These are phyloP conservation scores for Naganishia sp. DNA, from an alignment of 1,284 basidiomycete species.

Conservation along the genomic window DNA sequence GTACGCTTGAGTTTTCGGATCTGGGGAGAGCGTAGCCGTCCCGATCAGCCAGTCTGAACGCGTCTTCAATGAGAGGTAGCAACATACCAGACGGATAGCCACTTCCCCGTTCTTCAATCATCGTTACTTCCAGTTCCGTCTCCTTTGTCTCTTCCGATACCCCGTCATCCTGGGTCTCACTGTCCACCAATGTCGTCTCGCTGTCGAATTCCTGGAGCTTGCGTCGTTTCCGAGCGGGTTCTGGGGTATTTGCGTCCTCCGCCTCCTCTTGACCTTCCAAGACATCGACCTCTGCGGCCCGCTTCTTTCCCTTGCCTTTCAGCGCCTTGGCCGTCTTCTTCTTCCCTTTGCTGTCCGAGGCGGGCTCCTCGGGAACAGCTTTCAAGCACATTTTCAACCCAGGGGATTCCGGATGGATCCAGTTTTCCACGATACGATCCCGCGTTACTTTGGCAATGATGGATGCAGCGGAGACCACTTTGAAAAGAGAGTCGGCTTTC, in stretches of 20 bases:
- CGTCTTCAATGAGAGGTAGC: background rate
- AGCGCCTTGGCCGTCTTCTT: conserved; percentile 32
- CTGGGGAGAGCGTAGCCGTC: conserved; percentile 55
- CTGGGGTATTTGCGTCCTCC: conserved; percentile 6
- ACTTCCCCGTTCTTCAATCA: conserved; percentile 61
- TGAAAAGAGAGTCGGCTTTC: conserved; percentile 93
- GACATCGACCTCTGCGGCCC: conserved; percentile 40
- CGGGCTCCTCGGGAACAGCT: background rate
- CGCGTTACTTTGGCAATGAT: conserved; percentile 91
- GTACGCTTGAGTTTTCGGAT: conserved; percentile 91
- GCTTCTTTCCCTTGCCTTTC: conserved; percentile 34
- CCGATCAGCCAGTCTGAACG: background rate
- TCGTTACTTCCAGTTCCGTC: conserved; percentile 7
- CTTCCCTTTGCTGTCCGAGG: conserved; percentile 27
- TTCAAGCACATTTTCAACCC: conserved; percentile 15
- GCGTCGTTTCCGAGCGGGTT: conserved; percentile 15
- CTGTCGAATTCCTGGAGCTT: conserved; percentile 25
- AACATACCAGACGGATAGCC: conserved; percentile 82
- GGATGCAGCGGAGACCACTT: conserved; percentile 94
- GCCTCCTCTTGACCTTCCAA: conserved; percentile 35
- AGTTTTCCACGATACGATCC: conserved; percentile 84
- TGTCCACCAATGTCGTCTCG: conserved; percentile 10
- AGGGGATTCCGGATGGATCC: conserved; percentile 60
- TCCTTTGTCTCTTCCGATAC: conserved; percentile 6
- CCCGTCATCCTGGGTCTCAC: background rate